phyloP scores from a whole-genome alignment of 306 rosid genomes.

The Trifolium subterraneum region DNA sequence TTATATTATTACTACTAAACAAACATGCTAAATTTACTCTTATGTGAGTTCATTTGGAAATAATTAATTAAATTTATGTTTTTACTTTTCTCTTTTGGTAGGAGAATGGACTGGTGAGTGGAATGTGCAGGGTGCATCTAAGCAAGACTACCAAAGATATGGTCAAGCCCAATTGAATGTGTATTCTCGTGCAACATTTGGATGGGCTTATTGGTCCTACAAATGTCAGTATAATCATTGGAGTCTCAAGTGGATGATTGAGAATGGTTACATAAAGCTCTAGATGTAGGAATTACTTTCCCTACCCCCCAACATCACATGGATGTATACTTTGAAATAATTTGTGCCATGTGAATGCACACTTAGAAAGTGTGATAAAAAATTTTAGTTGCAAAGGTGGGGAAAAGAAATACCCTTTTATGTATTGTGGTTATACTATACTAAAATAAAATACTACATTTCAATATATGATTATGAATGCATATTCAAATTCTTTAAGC shows the following conservation, averaged over 20 bases:
- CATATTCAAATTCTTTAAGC: too few relatives aligned
- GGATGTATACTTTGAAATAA: too few relatives aligned
- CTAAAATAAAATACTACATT: too few relatives aligned
- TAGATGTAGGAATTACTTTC: not conserved
- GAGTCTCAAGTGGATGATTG: conserved; percentile 56
- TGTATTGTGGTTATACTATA: too few relatives aligned
- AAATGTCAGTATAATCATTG: conserved; percentile 42
- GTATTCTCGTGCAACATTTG: conserved; percentile 54
- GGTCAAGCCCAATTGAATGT: conserved; percentile 51
- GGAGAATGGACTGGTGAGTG: conserved; percentile 60
- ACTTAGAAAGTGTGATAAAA: not conserved
- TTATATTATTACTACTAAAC: too few relatives aligned
- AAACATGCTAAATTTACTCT: too few relatives aligned
- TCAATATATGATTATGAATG: too few relatives aligned
- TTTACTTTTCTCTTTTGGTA: not conserved
- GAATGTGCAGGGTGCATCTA: conserved; percentile 21
- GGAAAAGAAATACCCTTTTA: too few relatives aligned
- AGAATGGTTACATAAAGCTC: conserved; percentile 11
- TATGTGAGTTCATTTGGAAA: too few relatives aligned
- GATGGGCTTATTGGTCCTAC: conserved; percentile 70
- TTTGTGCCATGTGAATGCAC: not conserved
- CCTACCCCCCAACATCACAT: not conserved
- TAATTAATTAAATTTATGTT: not conserved
- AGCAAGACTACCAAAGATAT: conserved; percentile 43
- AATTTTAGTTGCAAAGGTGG: too few relatives aligned